These are phyloP conservation scores for Taiozyma sp. DNA, from an alignment of 1,139 yeast genomes.

Conservation along the genomic window DNA sequence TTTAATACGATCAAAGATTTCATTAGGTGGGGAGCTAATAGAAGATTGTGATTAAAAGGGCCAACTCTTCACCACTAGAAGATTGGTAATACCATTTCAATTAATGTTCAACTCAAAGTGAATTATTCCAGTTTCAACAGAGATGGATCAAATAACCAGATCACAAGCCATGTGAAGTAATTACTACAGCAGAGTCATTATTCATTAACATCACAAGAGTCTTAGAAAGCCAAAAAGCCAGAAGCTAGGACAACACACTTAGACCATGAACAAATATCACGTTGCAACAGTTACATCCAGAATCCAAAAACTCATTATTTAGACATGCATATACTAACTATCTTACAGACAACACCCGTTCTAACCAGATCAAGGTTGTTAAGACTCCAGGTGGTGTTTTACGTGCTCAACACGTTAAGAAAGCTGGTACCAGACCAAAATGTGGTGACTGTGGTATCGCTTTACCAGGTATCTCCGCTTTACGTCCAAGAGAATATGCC, in stretches of 20 bases:
- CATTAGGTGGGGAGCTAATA: neutral
- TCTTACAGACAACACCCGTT: slow-evolving; percentile 86
- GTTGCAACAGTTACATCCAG: neutral
- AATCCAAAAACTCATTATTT: neutral
- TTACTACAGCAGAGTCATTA: neutral
- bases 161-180: too few species aligned
- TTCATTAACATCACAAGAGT: neutral
- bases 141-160: neutral
- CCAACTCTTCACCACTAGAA: neutral
- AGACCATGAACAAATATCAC: neutral
- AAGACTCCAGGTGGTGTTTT: slow-evolving; percentile 99
- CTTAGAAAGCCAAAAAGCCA: neutral
- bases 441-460: slow-evolving; percentile 98
- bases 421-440: slow-evolving; percentile 92
- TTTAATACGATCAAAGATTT: neutral
- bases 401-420: slow-evolving; percentile 96
- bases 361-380: slow-evolving; percentile 98
- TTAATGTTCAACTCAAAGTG: neutral
- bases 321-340: slow-evolving; percentile 34
- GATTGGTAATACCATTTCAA: neutral
- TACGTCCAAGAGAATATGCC: slow-evolving; percentile 98
- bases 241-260: neutral
- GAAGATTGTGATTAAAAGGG: neutral
- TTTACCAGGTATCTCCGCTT: slow-evolving; percentile 87
- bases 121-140: neutral